Evolutionary conservation across 202 grass and related monocot genomes (phyloP).

Genomic region (Tripidium arundinaceum): DNA sequence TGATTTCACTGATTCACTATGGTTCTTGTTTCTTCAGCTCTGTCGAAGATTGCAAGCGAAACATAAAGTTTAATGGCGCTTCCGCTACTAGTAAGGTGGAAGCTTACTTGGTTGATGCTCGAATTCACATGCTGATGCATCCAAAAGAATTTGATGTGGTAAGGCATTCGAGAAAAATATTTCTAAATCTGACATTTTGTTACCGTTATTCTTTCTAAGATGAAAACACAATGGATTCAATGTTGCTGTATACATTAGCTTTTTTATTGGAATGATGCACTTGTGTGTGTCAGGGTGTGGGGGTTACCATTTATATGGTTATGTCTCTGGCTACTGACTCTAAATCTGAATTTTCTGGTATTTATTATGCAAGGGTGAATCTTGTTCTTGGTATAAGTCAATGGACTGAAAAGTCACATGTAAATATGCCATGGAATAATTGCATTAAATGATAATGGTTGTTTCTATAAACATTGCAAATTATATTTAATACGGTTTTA

Average conservation of each 20-base stretch:
- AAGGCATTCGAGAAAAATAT: conserved; percentile 25
- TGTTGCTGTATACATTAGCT: neutral
- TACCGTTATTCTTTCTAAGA: neutral
- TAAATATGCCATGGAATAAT: conserved; percentile 21
- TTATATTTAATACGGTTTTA: neutral
- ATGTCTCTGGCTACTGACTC: neutral
- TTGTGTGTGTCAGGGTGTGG: neutral
- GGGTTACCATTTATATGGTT: neutral
- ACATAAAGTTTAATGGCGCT: conserved; percentile 85
- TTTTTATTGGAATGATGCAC: neutral
- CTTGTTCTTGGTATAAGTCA: neutral
- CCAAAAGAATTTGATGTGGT: conserved; percentile 99
- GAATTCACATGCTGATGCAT: conserved; percentile 96
- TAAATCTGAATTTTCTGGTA: conserved; percentile 12
- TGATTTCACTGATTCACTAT: conserved; percentile 38
- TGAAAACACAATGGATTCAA: neutral
- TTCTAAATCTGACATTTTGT: neutral
- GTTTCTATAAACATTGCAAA: conserved; percentile 2
- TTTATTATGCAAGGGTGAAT: conserved; percentile 2
- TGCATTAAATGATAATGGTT: neutral
- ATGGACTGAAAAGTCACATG: neutral
- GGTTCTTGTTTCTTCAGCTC: conserved; percentile 53
- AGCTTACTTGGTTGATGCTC: conserved; percentile 90
- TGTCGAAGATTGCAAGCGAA: conserved; percentile 83
- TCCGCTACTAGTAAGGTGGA: conserved; percentile 70